Evolutionary conservation across 768 basidiomycete genomes (phyloP), one percentile per base, ranked within the genome.

Genomic region (Lepiota venenata): DNA sequence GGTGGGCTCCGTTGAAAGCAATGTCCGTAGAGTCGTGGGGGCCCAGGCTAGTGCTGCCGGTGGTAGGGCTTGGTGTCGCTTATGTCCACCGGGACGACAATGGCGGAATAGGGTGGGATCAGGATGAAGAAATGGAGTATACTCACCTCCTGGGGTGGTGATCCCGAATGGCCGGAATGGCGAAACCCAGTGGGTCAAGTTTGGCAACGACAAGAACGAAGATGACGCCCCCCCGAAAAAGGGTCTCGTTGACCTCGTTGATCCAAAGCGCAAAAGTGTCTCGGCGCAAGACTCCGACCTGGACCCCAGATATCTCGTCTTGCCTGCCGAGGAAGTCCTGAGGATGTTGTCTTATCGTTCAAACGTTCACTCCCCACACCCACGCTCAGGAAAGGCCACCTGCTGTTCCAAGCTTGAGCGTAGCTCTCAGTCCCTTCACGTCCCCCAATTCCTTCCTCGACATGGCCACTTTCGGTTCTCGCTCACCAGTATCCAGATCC

Each of bases 61-160:
- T 0, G 64, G 64, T 3, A n/a, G 37, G 44, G 14, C 50, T 63
- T 16, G 68, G 71, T 8, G 79, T 81, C 10, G 74, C 72, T 1
- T 82, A 78, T 46, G 78, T 85, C 2, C 79, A 80, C 66, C 74
- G 82, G 15, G 86, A 89, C 51, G 82, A 69, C 0, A 72, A 76
- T 21, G 86, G 85, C 20, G 79, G 81, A 0, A 49, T 88, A 12
- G 89, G 87, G 85, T 77, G 79, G 74, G 88, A 90, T 60, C 79
- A 77, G 51, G 85, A 86, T 10, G 88, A 90, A 65, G 80, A 84
- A 61, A 74, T 78, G 75, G 88, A 90, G 62, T 87, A 83, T 58
- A 72, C 75, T 12, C 83, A 81, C 53, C 75, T 90, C 8, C 74
- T 90, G n/a, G 27, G 71, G 67, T 41, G 74, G 71, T 21, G 64